phyloP scores from a whole-genome alignment of 2,329 filamentous ascomycete species.

The Aspergillus alliaceus region DNA sequence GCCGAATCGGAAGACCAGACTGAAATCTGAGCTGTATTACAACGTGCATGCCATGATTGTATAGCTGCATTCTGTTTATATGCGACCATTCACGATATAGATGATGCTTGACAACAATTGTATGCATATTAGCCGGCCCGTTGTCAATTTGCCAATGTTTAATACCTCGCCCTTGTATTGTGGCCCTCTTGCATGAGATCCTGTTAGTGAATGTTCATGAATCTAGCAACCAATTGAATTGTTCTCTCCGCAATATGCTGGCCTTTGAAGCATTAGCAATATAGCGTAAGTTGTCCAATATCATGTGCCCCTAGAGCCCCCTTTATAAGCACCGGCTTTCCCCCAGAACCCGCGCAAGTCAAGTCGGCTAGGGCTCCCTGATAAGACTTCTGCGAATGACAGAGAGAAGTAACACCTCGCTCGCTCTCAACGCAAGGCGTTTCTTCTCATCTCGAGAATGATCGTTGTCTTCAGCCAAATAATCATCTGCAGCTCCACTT shows the following conservation, averaged over 20 bases:
- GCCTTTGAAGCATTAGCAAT: background rate
- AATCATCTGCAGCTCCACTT: constrained; percentile 12
- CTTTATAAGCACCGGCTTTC: background rate
- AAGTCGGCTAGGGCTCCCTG: constrained; percentile 11
- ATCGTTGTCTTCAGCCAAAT: constrained; percentile 18
- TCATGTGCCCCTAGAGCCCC: background rate
- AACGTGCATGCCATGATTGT: background rate
- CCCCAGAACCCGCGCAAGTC: background rate
- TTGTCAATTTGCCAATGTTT: background rate
- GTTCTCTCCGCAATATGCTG: background rate
- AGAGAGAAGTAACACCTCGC: constrained; percentile 31
- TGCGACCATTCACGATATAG: background rate
- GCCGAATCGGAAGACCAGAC: constrained; percentile 68
- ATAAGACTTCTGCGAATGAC: constrained; percentile 31
- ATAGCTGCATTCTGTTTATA: background rate
- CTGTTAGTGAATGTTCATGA: background rate
- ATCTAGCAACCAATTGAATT: background rate
- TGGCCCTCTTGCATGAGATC: background rate
- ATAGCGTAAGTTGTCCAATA: background rate
- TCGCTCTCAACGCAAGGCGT: constrained; percentile 28
- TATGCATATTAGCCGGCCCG: background rate
- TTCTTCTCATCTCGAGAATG: constrained; percentile 14
- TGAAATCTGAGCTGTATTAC: constrained; percentile 24
- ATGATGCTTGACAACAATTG: constrained; percentile 9
- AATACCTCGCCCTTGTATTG: background rate